Base-by-base conservation (phyloP, 2,329 filamentous ascomycete species). In the Colletotrichum chlorophyti region DNA sequence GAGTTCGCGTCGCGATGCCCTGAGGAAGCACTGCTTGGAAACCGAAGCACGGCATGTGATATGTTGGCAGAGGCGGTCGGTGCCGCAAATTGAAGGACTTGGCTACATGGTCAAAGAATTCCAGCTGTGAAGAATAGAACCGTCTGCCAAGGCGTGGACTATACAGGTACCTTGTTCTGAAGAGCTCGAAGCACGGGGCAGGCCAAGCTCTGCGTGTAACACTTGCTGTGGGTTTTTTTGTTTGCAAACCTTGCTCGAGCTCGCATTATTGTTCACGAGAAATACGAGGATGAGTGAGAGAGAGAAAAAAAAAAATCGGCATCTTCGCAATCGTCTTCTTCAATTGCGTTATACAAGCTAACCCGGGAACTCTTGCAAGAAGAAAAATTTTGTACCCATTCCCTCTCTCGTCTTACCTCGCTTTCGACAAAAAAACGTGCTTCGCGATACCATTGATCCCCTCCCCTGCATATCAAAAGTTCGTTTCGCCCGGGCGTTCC, bases 301-400 rank as follows among this genome's bases (percentile, higher is more conserved):
- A n/a, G 14, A 14, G 23, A 9, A 15, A 23, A 14, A 32, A 23
- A 34, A 53, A 53, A 23, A 17, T 45, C 11, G 15, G n/a, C 15
- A 14, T 8, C 27, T 43, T 55, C 55, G 55, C 43, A 24, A 55
- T 55, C 12, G n/a, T 40, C 24, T 21, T 31, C n/a, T 24, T 38
- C 37, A 27, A 59, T 59, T 35, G 31, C 51, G 55, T 59, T 55
- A 45, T 54, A 37, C 50, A 35, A 11, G 24, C 50, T 43, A 48
- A 24, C 35, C 23, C 14, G 43, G 24, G n/a, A n/a, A n/a, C n/a
- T n/a, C n/a, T n/a, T n/a, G n/a, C n/a, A n/a, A n/a, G n/a, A n/a
- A n/a, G n/a, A n/a, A n/a, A n/a, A n/a, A n/a, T n/a, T n/a, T n/a
- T n/a, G n/a, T n/a, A n/a, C n/a, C n/a, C n/a, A 37, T 12, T 8